Evolutionary conservation across 345 rosid species (phyloP), one percentile per base, ranked within the genome.

Genomic region (Euphorbia lathyris): DNA sequence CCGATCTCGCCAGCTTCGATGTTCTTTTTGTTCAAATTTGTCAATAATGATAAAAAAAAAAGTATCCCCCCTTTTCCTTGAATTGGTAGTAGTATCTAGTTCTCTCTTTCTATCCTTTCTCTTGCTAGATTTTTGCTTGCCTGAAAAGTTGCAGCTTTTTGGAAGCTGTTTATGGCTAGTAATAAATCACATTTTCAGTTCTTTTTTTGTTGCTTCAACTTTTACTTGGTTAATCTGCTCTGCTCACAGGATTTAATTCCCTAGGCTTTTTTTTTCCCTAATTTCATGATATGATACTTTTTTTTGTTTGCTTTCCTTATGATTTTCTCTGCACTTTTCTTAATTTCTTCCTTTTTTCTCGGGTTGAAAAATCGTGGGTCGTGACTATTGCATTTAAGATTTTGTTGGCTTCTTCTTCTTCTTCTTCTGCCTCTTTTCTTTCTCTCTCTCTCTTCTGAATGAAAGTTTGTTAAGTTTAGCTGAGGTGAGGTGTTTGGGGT

Each of bases 61-160:
- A n/a, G n/a, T n/a, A 1, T 22, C 40, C 47, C 62, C 26, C 25
- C 29, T 17, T 45, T 40, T 50, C 2, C 34, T 34, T 32, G 25
- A 42, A 2, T 20, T 52, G 59, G 40, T 10, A 27, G 19, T 55
- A 38, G 65, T 64, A 12, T 67, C 60, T 42, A 25, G 11, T 55
- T 59, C 43, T 25, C 72, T 67, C 56, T 56, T 32, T 26, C 38
- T 65, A 40, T 60, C 59, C 61, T 63, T 51, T 71, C 29, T 61
- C 11, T 16, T 17, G 48, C 48, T 60, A 13, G 23, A 20, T 22
- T 20, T 34, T 42, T 7, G 23, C 16, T 11, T 19, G n/a, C 34
- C 32, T 34, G 23, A 25, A 34, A 52, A 36, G 26, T 32, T 59
- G 72, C 66, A 72, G 73, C 53, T 68, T 65, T 79, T 68, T 60